Percentiles rank a stretch among this genome's conserved stretches.
Evolutionary conservation across 176 grass and related monocot species (phyloP).

Genomic region (Tuctoria greenei): DNA sequence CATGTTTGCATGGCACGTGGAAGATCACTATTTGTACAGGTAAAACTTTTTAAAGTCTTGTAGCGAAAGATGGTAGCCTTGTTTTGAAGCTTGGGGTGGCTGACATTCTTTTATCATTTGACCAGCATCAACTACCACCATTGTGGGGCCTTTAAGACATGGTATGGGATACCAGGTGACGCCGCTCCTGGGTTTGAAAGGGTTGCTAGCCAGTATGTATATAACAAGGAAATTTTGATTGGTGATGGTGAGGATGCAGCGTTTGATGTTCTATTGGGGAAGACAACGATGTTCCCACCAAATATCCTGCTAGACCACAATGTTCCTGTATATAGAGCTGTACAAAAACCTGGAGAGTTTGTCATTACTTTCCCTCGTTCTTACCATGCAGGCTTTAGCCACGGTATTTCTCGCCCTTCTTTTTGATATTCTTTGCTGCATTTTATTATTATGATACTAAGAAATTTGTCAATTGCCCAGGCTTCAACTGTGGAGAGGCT

Average conservation of each 20-base stretch:
- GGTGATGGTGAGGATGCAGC: conserved; percentile 83
- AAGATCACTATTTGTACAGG: conserved; percentile 99
- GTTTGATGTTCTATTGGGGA: conserved; percentile 90
- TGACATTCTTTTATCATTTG: conserved; percentile 33
- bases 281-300: conserved; percentile 98
- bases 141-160: conserved; percentile 92
- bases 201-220: conserved; percentile 69
- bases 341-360: conserved; percentile 94
- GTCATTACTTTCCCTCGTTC: conserved; percentile 92
- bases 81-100: neutral
- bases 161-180: conserved; percentile 98
- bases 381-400: conserved; percentile 94
- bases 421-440: neutral
- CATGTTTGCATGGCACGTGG: conserved; percentile 99
- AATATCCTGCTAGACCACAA: conserved; percentile 72
- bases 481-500: conserved; percentile 91
- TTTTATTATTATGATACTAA: conserved; percentile 15
- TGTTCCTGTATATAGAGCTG: conserved; percentile 91
- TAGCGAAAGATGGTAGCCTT: neutral
- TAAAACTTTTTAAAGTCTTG: conserved; percentile 21
- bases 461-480: conserved; percentile 38
- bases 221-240: conserved; percentile 75
- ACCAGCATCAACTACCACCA: conserved; percentile 98
- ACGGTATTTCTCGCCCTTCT: conserved; percentile 51
- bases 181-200: conserved; percentile 81